Percentiles rank a stretch among this genome's conserved stretches.
Evolutionary conservation across 495 filamentous ascomycete species (phyloP).

Genomic region (Saxophila tyrrhenica): DNA sequence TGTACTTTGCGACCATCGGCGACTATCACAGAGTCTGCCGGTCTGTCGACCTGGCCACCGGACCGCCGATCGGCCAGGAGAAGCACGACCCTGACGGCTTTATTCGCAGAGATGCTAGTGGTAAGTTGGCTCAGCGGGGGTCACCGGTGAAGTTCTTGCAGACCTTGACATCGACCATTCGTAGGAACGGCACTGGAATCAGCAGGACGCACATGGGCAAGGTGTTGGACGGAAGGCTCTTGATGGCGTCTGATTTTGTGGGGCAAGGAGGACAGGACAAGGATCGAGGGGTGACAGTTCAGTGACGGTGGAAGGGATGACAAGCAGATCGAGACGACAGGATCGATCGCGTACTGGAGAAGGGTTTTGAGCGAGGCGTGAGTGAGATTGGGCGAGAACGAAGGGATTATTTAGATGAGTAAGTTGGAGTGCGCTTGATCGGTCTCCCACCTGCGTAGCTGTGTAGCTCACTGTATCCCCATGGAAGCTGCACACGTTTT

Average conservation of each 20-base stretch:
- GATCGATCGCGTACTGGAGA: no score
- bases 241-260: slow-evolving; percentile 29
- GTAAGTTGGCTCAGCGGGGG: slow-evolving; percentile 17
- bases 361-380: no score
- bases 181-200: slow-evolving; percentile 40
- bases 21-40: slow-evolving; percentile 44
- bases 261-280: no score
- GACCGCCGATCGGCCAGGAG: slow-evolving; percentile 23
- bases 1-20: slow-evolving; percentile 44
- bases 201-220: slow-evolving; percentile 45
- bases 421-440: no score
- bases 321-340: no score
- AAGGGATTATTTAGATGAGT: no score
- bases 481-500: no score
- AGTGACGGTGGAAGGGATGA: no score
- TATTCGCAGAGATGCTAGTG: slow-evolving; percentile 25
- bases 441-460: no score
- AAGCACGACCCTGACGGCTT: slow-evolving; percentile 34
- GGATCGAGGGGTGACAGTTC: no score
- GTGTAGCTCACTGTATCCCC: no score
- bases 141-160: slow-evolving; percentile 47
- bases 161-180: slow-evolving; percentile 38
- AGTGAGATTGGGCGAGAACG: no score
- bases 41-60: slow-evolving; percentile 38
- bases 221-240: slow-evolving; percentile 37